Conservation (phyloP, 2,329 filamentous ascomycete species). For the Plectosphaerella cucumerina region DNA sequence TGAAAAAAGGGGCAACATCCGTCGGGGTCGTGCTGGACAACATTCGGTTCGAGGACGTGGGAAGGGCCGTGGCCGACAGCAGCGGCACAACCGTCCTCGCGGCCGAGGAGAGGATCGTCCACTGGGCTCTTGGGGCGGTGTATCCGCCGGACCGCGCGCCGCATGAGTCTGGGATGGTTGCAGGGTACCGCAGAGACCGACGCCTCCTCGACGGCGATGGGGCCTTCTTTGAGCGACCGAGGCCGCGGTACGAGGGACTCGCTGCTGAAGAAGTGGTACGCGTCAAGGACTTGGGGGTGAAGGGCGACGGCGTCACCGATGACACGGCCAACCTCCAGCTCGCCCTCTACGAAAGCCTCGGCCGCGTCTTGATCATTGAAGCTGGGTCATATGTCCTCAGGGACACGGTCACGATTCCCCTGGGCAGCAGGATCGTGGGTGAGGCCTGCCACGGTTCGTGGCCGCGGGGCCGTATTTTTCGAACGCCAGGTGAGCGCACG, state of each 20-base stretch:
- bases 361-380: constrained; percentile 39
- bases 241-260: constrained; percentile 45
- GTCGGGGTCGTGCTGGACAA: constrained; percentile 42
- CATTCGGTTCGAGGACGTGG: constrained; percentile 38
- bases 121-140: constrained; percentile 13
- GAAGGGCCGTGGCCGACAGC: constrained; percentile 9
- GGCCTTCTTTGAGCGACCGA: constrained; percentile 42
- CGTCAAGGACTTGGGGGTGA: constrained; percentile 30
- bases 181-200: constrained; percentile 1
- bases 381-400: constrained; percentile 38
- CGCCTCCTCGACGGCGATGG: constrained; percentile 2
- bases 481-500: constrained; percentile 9
- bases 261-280: constrained; percentile 12
- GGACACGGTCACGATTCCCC: constrained; percentile 26
- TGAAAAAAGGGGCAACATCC: constrained; percentile 29
- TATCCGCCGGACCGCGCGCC: constrained; percentile 10
- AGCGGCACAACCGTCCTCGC: constrained; percentile 6
- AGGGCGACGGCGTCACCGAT: constrained; percentile 65
- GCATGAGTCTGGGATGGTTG: constrained; percentile 8
- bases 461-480: constrained; percentile 15
- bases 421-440: constrained; percentile 28
- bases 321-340: constrained; percentile 35
- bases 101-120: constrained; percentile 4
- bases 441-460: constrained; percentile 25
- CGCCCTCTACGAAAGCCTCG: constrained; percentile 33